Evolutionary conservation across 345 rosid species (phyloP).

Genomic region (Turnera subulata): DNA sequence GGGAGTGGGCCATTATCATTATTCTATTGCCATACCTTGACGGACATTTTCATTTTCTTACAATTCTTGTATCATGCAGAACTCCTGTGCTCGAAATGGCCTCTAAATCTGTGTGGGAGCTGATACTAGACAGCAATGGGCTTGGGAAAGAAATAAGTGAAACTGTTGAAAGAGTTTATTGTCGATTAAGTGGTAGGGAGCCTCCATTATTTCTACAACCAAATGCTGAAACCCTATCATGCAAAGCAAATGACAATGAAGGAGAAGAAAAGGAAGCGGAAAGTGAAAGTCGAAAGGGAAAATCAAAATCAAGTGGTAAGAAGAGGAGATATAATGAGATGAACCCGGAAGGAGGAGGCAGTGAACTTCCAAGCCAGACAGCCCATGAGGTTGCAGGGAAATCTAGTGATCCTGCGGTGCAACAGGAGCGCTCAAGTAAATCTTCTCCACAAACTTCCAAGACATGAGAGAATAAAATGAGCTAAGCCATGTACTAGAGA

Average conservation of each 20-base stretch:
- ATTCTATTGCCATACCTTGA: too few species aligned
- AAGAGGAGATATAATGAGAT: slow-evolving; percentile 54
- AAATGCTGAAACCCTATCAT: slow-evolving; percentile 31
- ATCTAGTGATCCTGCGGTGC: slow-evolving; percentile 21
- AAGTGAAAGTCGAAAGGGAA: slow-evolving; percentile 30
- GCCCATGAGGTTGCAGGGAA: slow-evolving; percentile 33
- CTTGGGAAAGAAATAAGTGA: slow-evolving; percentile 61
- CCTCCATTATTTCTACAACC: slow-evolving; percentile 57
- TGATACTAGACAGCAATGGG: slow-evolving; percentile 75
- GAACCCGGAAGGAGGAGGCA: slow-evolving; percentile 34
- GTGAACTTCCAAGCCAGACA: slow-evolving; percentile 3
- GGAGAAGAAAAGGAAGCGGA: slow-evolving; percentile 35
- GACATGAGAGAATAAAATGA: not conserved
- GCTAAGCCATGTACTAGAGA: not conserved
- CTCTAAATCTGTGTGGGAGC: slow-evolving; percentile 96
- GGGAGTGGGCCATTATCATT: too few species aligned
- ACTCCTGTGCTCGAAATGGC: slow-evolving; percentile 91
- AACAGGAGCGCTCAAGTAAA: slow-evolving; percentile 18
- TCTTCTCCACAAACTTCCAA: slow-evolving; percentile 9
- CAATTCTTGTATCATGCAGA: slow-evolving; percentile 28
- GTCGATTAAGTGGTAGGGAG: slow-evolving; percentile 72
- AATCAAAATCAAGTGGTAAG: slow-evolving; percentile 42
- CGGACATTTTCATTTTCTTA: not conserved
- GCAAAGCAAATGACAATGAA: slow-evolving; percentile 27
- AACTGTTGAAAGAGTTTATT: slow-evolving; percentile 63